Evolutionary conservation across 305 asterid species (phyloP), one percentile per base, ranked within the genome.

Genomic region (Fraxinus xanthoxyloides): DNA sequence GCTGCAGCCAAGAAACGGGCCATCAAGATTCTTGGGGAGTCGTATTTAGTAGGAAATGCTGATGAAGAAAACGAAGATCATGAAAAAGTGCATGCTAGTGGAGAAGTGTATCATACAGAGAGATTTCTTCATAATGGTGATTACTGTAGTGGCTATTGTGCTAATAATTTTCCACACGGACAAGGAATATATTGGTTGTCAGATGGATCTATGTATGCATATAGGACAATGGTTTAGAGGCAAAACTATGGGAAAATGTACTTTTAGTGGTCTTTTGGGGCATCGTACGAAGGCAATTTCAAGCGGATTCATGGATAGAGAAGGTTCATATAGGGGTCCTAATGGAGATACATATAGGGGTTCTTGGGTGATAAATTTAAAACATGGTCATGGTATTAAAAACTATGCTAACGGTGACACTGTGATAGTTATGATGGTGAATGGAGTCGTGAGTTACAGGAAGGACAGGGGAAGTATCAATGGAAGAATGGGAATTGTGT

Each of bases 1-100:
- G 97, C 98, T 12, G 98, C 90, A 17, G 98, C 99, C 13, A 94
- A 89, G 90, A 95, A 93, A 80, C 90, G 97, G n/a, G 97, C 98
- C 75, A 94, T 90, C 86, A 92, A 94, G 15, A 89, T 94, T 5
- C 93, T 94, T 63, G 98, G 99, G 63, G 88, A 90, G 3, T 77
- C 92, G 0, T 87, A 90, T 23, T 87, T 84, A 10, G 80, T 87
- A 0, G 95, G 86, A 17, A 87, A 86, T 23, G 85, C 61, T 0
- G 87, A 83, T 15, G 89, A 84, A 36, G 91, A 82, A 1, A 56
- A 12, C 8, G 89, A 86, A 5, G 88, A 86, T 1, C 79, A 84
- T 7, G 93, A 89, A 3, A 88, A 87, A 0, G 94, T 79, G 15
- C 95, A 88, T 31, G 88, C 86, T 0, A 85, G 80, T 4, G 98